These are phyloP conservation scores for Fusarium falciforme DNA, from an alignment of 2,329 filamentous ascomycete genomes.

Conservation along the genomic window DNA sequence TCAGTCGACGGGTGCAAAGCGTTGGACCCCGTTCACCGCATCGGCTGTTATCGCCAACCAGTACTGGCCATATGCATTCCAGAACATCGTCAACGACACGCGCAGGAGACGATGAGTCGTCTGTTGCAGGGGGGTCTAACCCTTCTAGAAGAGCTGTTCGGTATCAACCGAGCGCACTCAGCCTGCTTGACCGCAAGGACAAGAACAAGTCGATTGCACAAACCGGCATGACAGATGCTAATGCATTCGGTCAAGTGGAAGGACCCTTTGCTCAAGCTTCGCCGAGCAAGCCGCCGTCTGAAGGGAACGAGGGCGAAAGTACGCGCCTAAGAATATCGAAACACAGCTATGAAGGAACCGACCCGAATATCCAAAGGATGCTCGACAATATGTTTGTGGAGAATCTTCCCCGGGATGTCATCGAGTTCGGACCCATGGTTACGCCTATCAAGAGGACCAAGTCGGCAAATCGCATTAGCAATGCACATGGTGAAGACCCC, in stretches of 20 bases:
- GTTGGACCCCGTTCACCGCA: slow-evolving; percentile 46
- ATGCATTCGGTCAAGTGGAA: slow-evolving; percentile 70
- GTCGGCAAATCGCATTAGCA: slow-evolving; percentile 60
- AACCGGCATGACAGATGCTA: slow-evolving; percentile 68
- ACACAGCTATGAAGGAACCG: slow-evolving; percentile 88
- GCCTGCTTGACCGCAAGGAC: slow-evolving; percentile 68
- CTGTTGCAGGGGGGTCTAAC: slow-evolving; percentile 55
- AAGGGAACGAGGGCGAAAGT: slow-evolving; percentile 45
- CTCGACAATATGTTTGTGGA: slow-evolving; percentile 87
- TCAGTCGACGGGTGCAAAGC: slow-evolving; percentile 61
- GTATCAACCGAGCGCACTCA: slow-evolving; percentile 70
- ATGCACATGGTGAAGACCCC: slow-evolving; percentile 55
- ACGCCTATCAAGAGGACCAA: slow-evolving; percentile 72
- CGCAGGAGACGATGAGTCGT: slow-evolving; percentile 49
- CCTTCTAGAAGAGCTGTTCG: slow-evolving; percentile 61
- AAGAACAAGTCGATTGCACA: slow-evolving; percentile 69
- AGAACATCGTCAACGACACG: slow-evolving; percentile 50
- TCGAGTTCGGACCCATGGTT: slow-evolving; percentile 83
- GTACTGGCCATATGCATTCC: slow-evolving; percentile 50
- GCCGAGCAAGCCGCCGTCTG: slow-evolving; percentile 34
- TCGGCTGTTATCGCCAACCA: slow-evolving; percentile 48
- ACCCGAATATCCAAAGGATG: slow-evolving; percentile 75
- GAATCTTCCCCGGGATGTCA: slow-evolving; percentile 73
- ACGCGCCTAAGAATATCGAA: slow-evolving; percentile 62
- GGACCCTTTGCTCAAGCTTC: slow-evolving; percentile 61